Percentiles rank a stretch among this genome's conserved stretches.
These are phyloP conservation scores for Neoscytalidium dimidiatum DNA, from an alignment of 2,329 filamentous ascomycete species.

Conservation along the genomic window DNA sequence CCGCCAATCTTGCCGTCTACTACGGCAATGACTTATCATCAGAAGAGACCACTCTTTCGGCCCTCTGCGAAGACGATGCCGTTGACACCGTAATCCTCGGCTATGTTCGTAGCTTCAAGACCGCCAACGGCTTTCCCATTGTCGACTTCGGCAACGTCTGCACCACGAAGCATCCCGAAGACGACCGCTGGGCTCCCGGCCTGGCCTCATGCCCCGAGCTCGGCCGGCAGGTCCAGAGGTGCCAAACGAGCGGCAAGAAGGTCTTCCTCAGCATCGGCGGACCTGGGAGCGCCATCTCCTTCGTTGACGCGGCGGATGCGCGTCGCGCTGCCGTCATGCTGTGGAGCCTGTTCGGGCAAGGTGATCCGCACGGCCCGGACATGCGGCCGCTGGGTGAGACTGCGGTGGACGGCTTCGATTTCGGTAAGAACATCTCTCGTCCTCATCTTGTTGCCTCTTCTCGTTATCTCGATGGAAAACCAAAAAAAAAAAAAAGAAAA, in stretches of 20 bases:
- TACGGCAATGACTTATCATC: background rate
- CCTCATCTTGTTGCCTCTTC: background rate
- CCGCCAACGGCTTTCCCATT: conserved; percentile 12
- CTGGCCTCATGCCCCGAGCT: conserved; percentile 15
- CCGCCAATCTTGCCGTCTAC: background rate
- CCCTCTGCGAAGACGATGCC: conserved; percentile 1
- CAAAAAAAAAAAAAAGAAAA: background rate
- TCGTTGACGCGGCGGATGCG: conserved; percentile 7
- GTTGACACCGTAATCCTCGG: conserved; percentile 12
- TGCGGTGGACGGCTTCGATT: conserved; percentile 16
- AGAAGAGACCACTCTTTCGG: background rate
- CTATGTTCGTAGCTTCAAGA: conserved; percentile 6
- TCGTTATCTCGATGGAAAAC: background rate
- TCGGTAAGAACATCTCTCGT: background rate
- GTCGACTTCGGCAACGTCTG: conserved; percentile 15
- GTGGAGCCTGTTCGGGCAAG: conserved; percentile 19
- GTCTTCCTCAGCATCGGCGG: conserved; percentile 17
- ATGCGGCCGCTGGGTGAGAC: conserved; percentile 17
- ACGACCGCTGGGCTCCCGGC: conserved; percentile 3
- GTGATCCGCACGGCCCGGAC: conserved; percentile 4
- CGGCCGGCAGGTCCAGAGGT: background rate
- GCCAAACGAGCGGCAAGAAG: conserved; percentile 16
- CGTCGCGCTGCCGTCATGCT: conserved; percentile 15
- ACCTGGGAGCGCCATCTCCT: background rate
- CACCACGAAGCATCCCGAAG: background rate